Percentiles rank a stretch among this genome's conserved stretches.
phyloP scores from a whole-genome alignment of 805 yeast genomes.

The Saturnispora silvae region DNA sequence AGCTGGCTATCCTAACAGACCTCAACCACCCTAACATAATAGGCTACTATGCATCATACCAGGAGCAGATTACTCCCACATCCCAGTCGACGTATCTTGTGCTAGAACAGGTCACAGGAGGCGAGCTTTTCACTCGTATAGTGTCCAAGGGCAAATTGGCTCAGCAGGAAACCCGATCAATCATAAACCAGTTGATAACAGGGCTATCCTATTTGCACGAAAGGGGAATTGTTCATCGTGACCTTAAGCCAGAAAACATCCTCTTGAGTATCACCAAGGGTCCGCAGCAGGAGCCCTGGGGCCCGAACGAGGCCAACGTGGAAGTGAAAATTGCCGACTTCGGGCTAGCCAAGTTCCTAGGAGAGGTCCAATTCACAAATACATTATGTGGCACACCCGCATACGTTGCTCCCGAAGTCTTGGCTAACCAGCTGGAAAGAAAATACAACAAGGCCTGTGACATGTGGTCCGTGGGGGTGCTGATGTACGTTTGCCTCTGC shows the following conservation, averaged over 20 bases:
- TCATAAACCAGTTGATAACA: slow-evolving; percentile 38
- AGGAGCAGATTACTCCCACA: slow-evolving; percentile 39
- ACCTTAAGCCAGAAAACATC: slow-evolving; percentile 87
- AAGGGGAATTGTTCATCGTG: slow-evolving; percentile 89
- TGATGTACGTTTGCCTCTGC: slow-evolving; percentile 66
- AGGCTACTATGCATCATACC: slow-evolving; percentile 43
- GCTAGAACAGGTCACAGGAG: slow-evolving; percentile 62
- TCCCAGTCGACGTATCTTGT: slow-evolving; percentile 50
- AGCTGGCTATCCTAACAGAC: slow-evolving; percentile 52
- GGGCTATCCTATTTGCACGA: slow-evolving; percentile 85
- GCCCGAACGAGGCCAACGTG: slow-evolving; percentile 47
- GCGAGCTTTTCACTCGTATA: slow-evolving; percentile 66
- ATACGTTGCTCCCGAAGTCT: slow-evolving; percentile 75
- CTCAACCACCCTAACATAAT: slow-evolving; percentile 66
- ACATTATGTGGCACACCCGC: slow-evolving; percentile 84
- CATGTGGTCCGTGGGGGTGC: slow-evolving; percentile 75
- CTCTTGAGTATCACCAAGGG: slow-evolving; percentile 41
- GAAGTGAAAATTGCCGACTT: slow-evolving; percentile 72
- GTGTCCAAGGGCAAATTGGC: slow-evolving; percentile 51
- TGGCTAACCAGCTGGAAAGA: slow-evolving; percentile 38
- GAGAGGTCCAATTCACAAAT: slow-evolving; percentile 62
- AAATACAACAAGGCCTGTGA: slow-evolving; percentile 65
- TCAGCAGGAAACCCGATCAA: slow-evolving; percentile 50
- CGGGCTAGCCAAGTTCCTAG: slow-evolving; percentile 62
- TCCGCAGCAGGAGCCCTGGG: slow-evolving; percentile 35